Evolutionary conservation across 768 basidiomycete species (phyloP).

Genomic region (Tulasnella sp.): DNA sequence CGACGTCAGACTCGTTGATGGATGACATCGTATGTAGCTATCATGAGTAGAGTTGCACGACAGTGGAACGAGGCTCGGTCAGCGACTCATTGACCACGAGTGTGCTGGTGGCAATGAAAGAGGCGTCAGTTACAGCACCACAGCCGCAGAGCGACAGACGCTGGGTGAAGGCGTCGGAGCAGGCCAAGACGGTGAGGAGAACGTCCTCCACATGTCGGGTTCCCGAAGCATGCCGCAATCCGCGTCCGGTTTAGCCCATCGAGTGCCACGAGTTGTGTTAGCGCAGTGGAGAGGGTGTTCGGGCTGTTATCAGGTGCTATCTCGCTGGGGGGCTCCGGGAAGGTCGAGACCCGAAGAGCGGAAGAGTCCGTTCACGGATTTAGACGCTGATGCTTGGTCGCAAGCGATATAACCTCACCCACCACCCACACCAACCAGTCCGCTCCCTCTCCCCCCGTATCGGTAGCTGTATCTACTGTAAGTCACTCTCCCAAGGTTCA

Average conservation of each 20-base stretch:
- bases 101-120: not conserved
- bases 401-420: slow-evolving; percentile 3
- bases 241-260: slow-evolving; percentile 6
- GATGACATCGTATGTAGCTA: slow-evolving; percentile 11
- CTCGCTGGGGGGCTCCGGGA: not conserved
- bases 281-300: not conserved
- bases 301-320: not conserved
- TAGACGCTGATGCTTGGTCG: slow-evolving; percentile 6
- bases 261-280: not conserved
- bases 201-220: not conserved
- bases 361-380: not conserved
- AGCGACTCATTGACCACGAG: slow-evolving; percentile 1
- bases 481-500: not conserved
- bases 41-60: not conserved
- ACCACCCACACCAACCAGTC: not conserved
- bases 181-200: not conserved
- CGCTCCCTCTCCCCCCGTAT: not conserved
- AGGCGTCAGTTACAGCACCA: not conserved
- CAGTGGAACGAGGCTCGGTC: not conserved
- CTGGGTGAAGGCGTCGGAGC: not conserved
- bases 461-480: not conserved
- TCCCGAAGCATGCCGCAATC: not conserved
- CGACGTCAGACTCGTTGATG: not conserved
- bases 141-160: not conserved
- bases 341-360: slow-evolving; percentile 8